phyloP scores from a whole-genome alignment of 192 early-diverging fungal species.

The Neocallimastix lanati region DNA sequence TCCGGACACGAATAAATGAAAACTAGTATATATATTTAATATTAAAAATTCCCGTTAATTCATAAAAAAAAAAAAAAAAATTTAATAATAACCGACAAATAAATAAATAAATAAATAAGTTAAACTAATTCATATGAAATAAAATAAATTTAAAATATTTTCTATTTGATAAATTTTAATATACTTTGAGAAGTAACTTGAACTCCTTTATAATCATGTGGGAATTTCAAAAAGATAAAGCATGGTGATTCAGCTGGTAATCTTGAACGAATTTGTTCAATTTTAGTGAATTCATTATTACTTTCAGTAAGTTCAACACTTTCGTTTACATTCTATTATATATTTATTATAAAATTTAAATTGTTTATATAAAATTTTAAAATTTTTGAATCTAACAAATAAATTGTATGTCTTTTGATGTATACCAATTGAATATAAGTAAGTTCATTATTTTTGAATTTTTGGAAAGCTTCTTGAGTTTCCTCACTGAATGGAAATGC shows the following conservation, averaged over 20 bases:
- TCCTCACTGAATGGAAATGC: slow-evolving; percentile 37
- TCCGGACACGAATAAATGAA: slow-evolving; percentile 78
- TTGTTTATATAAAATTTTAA: too few relatives aligned
- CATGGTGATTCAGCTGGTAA: slow-evolving; percentile 46
- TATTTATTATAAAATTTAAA: too few relatives aligned
- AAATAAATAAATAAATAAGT: too few relatives aligned
- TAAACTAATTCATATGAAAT: too few relatives aligned
- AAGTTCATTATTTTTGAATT: slow-evolving; percentile 20
- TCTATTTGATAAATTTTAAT: background rate
- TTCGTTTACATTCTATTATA: background rate
- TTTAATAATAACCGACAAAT: too few relatives aligned
- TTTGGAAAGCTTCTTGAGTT: slow-evolving; percentile 35
- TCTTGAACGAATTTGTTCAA: slow-evolving; percentile 17
- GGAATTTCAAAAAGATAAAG: slow-evolving; percentile 44
- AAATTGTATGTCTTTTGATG: too few relatives aligned
- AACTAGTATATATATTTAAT: too few relatives aligned
- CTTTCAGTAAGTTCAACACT: background rate
- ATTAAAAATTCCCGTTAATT: too few relatives aligned
- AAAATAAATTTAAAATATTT: too few relatives aligned
- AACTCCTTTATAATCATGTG: slow-evolving; percentile 22
- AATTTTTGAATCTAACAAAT: too few relatives aligned
- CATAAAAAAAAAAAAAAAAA: too few relatives aligned
- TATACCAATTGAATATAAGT: slow-evolving; percentile 46
- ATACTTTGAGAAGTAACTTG: slow-evolving; percentile 20
- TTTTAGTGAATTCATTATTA: background rate